phyloP scores from a whole-genome alignment of 371 early-diverging fungal genomes.

The Cokeromyces recurvatus region DNA sequence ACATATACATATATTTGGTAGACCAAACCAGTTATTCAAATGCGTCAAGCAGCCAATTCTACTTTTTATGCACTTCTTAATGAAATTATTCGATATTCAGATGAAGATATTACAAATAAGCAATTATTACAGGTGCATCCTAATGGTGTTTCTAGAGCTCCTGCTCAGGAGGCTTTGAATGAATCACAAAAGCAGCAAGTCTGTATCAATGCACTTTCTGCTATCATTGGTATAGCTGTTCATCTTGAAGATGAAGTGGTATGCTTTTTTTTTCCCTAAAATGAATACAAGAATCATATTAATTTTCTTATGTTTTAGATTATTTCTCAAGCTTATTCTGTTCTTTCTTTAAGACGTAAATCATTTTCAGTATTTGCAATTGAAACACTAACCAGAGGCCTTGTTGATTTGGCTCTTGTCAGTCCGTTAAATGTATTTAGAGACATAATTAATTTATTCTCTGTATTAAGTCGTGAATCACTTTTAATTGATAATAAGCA shows the following conservation, averaged over 20 bases:
- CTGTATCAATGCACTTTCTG: conserved; percentile 52
- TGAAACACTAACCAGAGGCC: conserved; percentile 46
- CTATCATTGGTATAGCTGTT: conserved; percentile 62
- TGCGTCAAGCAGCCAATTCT: conserved; percentile 46
- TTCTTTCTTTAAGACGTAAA: conserved; percentile 55
- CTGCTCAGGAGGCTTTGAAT: conserved; percentile 27
- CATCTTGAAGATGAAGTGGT: conserved; percentile 57
- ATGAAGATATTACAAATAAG: conserved; percentile 8
- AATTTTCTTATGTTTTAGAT: conserved; percentile 47
- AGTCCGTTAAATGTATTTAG: conserved; percentile 45
- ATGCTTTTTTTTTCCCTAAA: conserved; percentile 14
- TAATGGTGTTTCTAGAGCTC: conserved; percentile 30
- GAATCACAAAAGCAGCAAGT: conserved; percentile 51
- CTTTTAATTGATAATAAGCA: conserved; percentile 42
- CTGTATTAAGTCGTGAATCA: conserved; percentile 40
- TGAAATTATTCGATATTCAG: conserved; percentile 45
- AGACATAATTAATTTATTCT: conserved; percentile 54
- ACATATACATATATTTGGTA: conserved; percentile 5
- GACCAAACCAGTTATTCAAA: conserved; percentile 35
- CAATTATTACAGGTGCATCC: conserved; percentile 15
- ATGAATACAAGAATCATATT: not conserved
- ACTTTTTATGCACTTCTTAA: conserved; percentile 56
- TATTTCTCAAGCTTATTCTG: conserved; percentile 57
- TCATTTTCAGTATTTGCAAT: conserved; percentile 43
- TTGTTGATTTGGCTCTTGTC: conserved; percentile 61